Conservation (phyloP, 129 eudicot genomes). For the Gnaphalium uliginosum region DNA sequence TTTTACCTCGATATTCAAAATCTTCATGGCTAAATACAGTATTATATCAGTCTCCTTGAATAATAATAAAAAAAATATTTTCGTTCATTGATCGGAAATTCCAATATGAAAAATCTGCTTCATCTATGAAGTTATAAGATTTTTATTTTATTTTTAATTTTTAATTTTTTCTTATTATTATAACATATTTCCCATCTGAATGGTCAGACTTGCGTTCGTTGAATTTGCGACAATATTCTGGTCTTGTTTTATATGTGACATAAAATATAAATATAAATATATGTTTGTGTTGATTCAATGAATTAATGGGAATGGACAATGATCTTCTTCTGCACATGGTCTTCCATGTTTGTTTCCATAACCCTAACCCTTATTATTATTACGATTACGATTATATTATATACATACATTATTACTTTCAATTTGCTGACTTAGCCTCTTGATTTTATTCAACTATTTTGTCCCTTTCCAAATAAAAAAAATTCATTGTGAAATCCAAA, state of each 20-base stretch:
- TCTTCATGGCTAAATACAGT: conserved; percentile 1
- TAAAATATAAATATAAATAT: background rate
- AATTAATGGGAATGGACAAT: conserved; percentile 53
- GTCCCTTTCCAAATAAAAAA: conserved; percentile 26
- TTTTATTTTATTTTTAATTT: background rate
- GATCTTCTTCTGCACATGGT: conserved; percentile 72
- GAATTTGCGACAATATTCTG: conserved; percentile 30
- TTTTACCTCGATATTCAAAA: conserved; percentile 25
- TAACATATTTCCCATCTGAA: conserved; percentile 12
- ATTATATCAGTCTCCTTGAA: background rate
- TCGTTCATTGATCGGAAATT: too few species aligned
- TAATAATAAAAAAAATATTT: too few species aligned
- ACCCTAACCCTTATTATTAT: conserved; percentile 20
- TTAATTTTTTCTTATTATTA: too few species aligned
- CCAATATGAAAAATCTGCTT: background rate
- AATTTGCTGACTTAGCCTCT: conserved; percentile 29
- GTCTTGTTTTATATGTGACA: background rate
- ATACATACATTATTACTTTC: conserved; percentile 11
- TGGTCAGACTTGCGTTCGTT: conserved; percentile 18
- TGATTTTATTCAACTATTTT: conserved; percentile 22
- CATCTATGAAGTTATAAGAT: background rate
- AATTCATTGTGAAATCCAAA: conserved; percentile 24
- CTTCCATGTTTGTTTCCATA: conserved; percentile 54
- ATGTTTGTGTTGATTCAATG: conserved; percentile 42
- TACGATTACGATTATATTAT: conserved; percentile 19